Percentiles rank a stretch among this genome's conserved stretches.
Evolutionary conservation across 768 basidiomycete species (phyloP).

Genomic region (Tulasnella sp.): DNA sequence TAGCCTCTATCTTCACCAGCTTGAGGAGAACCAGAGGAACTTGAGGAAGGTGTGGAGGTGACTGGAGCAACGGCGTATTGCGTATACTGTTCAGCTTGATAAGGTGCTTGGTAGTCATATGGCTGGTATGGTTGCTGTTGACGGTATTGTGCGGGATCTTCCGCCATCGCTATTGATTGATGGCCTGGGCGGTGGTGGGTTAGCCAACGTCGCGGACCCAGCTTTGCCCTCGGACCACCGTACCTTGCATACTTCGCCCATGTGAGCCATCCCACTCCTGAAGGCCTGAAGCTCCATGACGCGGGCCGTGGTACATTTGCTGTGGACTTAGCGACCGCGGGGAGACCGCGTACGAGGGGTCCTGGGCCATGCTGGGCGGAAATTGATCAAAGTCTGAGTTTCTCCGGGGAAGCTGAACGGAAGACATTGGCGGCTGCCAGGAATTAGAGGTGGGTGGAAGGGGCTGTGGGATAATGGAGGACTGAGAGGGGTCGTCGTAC

Average conservation of each 20-base stretch:
- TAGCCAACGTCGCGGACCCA: not conserved
- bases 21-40: not conserved
- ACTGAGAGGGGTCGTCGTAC: slow-evolving; percentile 21
- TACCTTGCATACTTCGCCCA: not conserved
- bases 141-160: not conserved
- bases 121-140: not conserved
- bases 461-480: slow-evolving; percentile 14
- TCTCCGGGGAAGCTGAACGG: slow-evolving; percentile 13
- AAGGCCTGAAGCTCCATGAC: slow-evolving; percentile 11
- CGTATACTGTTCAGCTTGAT: not conserved
- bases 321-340: slow-evolving; percentile 7
- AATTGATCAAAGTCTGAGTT: slow-evolving; percentile 11
- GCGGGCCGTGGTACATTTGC: not conserved
- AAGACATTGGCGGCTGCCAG: slow-evolving; percentile 8
- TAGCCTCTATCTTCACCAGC: not conserved
- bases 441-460: not conserved
- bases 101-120: not conserved
- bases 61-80: not conserved
- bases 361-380: not conserved
- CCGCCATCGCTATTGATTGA: not conserved
- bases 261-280: slow-evolving; percentile 6
- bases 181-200: not conserved
- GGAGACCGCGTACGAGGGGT: slow-evolving; percentile 2
- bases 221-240: not conserved
- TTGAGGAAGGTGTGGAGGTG: not conserved